Evolutionary conservation across 2,329 filamentous ascomycete genomes (phyloP), one percentile per base, ranked within the genome.

Genomic region (Clonostachys solani): DNA sequence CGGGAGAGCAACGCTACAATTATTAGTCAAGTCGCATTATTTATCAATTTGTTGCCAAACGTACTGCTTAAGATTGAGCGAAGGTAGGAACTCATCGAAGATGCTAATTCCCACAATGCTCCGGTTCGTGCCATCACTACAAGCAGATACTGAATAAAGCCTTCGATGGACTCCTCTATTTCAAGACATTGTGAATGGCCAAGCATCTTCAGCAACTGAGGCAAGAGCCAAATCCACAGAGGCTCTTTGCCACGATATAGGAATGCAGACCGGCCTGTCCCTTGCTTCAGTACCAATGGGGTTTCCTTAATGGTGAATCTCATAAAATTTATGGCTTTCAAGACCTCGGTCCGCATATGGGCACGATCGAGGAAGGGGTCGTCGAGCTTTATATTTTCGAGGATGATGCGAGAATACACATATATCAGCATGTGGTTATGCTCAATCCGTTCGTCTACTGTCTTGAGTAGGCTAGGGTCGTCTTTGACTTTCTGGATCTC

Each of bases 371-470:
- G 74, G 60, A 91, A 87, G 3, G 82, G 83, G 55, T 91, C 81
- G 56, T 90, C 81, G 59, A 80, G 75, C 53, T 77, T 76, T 42
- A 88, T 74, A 41, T 76, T 77, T 54, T 91, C 87, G 12, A 96
- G 73, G 18, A 90, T 87, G 49, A 89, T 87, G 60, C 88, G 85
- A 44, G 86, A 77, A 56, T 94, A 87, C 52, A 96, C 87, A 59
- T 88, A 91, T 45, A 96, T 84, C 44, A 96, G 78, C 66, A 91
- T 87, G 57, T 91, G 86, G 56, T 95, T 92, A 61, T 95, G 84
- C 44, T 84, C 78, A 41, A 87, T 68, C 54, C 87, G 84, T 41
- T 87, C 83, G 52, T 85, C 80, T 2, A 74, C 60, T 12, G 80
- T 77, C 33, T 83, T 81, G 23, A 92, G 75, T 23, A 73, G 59